These are phyloP conservation scores for Amphicarpaea edgeworthii DNA, from an alignment of 306 rosid genomes.

Conservation along the genomic window DNA sequence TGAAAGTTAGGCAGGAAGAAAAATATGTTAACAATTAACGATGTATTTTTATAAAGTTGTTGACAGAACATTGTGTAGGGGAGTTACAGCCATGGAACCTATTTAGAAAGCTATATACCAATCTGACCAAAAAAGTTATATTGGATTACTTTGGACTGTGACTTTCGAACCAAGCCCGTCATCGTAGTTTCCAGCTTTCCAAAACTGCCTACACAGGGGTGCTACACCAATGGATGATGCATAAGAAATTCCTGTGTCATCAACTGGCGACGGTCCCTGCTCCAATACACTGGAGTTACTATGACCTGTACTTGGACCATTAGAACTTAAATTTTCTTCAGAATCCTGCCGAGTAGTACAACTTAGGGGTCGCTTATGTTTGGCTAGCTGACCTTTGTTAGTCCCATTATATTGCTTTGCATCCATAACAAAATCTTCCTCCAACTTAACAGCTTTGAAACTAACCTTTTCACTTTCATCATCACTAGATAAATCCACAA, in stretches of 20 bases:
- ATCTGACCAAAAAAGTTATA: neutral
- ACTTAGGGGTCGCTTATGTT: conserved; percentile 40
- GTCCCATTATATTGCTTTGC: conserved; percentile 36
- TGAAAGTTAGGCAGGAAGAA: conserved; percentile 13
- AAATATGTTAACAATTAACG: conserved; percentile 8
- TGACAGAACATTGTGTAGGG: neutral
- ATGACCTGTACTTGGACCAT: conserved; percentile 66
- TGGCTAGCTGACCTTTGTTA: conserved; percentile 32
- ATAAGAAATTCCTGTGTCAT: conserved; percentile 68
- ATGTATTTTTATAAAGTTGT: conserved; percentile 9
- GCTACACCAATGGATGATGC: conserved; percentile 64
- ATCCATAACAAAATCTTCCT: conserved; percentile 46
- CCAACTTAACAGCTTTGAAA: conserved; percentile 62
- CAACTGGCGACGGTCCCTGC: conserved; percentile 66
- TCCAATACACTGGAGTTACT: conserved; percentile 74
- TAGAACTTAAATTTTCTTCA: conserved; percentile 63
- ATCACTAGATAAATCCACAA: conserved; percentile 79
- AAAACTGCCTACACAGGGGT: conserved; percentile 79
- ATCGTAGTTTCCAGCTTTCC: conserved; percentile 93
- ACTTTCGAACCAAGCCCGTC: conserved; percentile 60
- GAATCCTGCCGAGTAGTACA: conserved; percentile 46
- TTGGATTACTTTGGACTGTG: conserved; percentile 69
- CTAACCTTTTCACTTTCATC: conserved; percentile 63
- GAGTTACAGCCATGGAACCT: conserved; percentile 33
- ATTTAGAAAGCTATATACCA: conserved; percentile 27